Percentiles rank a stretch among this genome's conserved stretches.
Evolutionary conservation across 345 rosid species (phyloP).

Genomic region (Microthlaspi erraticum): DNA sequence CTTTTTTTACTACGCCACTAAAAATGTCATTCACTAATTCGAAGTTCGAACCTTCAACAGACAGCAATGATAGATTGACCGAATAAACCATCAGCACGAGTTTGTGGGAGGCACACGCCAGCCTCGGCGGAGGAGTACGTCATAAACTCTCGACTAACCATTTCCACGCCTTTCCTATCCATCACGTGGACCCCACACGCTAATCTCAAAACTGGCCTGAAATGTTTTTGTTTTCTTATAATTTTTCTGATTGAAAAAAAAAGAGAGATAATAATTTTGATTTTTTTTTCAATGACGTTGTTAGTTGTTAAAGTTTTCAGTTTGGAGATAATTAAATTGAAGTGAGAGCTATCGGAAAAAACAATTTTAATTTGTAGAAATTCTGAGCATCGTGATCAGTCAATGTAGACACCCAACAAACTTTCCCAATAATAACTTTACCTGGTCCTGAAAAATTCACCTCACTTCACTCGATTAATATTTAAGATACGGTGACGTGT

Average conservation of each 20-base stretch:
- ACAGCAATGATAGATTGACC: neutral
- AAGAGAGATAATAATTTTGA: too few species aligned
- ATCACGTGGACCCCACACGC: constrained; percentile 16
- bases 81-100: neutral
- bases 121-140: constrained; percentile 9
- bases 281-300: too few species aligned
- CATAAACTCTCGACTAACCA: neutral
- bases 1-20: too few species aligned
- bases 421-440: neutral
- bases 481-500: constrained; percentile 39
- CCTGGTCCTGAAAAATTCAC: neutral
- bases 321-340: too few species aligned
- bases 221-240: neutral
- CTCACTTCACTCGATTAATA: neutral
- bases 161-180: constrained; percentile 29
- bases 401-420: neutral
- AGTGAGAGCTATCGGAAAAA: too few species aligned
- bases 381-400: neutral
- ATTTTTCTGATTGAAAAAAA: neutral
- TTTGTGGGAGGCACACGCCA: constrained; percentile 39
- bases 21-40: too few species aligned
- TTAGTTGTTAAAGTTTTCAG: too few species aligned
- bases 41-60: too few species aligned
- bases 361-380: too few species aligned
- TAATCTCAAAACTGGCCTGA: constrained; percentile 1